phyloP scores from a whole-genome alignment of 2,329 filamentous ascomycete species.

The Alternaria hordeiaustralica region DNA sequence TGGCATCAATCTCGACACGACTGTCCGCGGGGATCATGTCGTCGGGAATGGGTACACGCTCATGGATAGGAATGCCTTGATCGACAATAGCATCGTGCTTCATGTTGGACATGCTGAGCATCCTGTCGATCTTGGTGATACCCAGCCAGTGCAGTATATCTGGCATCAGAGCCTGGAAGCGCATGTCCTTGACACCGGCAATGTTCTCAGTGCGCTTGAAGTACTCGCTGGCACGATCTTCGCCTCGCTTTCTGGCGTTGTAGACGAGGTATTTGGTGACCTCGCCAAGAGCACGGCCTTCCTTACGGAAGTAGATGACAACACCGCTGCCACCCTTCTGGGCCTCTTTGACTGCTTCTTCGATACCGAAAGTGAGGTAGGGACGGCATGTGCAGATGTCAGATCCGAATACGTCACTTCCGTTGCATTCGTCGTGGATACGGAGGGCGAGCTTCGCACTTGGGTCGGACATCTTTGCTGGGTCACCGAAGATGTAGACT shows the following conservation, averaged over 20 bases:
- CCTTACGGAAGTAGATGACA: slow-evolving; percentile 98
- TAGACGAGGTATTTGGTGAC: slow-evolving; percentile 89
- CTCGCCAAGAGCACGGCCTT: slow-evolving; percentile 91
- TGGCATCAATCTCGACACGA: slow-evolving; percentile 97
- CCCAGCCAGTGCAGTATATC: slow-evolving; percentile 98
- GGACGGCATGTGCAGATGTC: slow-evolving; percentile 97
- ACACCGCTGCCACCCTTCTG: slow-evolving; percentile 92
- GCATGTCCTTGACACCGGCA: slow-evolving; percentile 94
- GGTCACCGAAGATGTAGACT: slow-evolving; percentile 96
- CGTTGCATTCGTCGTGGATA: slow-evolving; percentile 90
- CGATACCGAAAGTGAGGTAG: slow-evolving; percentile 95
- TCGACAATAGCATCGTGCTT: slow-evolving; percentile 88
- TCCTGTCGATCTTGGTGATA: slow-evolving; percentile 97
- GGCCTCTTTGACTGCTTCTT: slow-evolving; percentile 96
- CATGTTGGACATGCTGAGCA: slow-evolving; percentile 99
- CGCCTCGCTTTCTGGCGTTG: slow-evolving; percentile 78
- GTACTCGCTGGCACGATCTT: slow-evolving; percentile 84
- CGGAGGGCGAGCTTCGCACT: slow-evolving; percentile 81
- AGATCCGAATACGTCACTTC: slow-evolving; percentile 95
- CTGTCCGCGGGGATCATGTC: slow-evolving; percentile 94
- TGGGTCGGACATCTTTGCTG: slow-evolving; percentile 89
- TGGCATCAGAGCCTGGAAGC: slow-evolving; percentile 97
- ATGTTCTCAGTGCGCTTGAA: slow-evolving; percentile 98
- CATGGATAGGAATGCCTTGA: slow-evolving; percentile 85
- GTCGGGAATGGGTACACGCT: slow-evolving; percentile 90